These are phyloP conservation scores for Dioszegia crocea DNA, from an alignment of 768 basidiomycete genomes.

Conservation along the genomic window DNA sequence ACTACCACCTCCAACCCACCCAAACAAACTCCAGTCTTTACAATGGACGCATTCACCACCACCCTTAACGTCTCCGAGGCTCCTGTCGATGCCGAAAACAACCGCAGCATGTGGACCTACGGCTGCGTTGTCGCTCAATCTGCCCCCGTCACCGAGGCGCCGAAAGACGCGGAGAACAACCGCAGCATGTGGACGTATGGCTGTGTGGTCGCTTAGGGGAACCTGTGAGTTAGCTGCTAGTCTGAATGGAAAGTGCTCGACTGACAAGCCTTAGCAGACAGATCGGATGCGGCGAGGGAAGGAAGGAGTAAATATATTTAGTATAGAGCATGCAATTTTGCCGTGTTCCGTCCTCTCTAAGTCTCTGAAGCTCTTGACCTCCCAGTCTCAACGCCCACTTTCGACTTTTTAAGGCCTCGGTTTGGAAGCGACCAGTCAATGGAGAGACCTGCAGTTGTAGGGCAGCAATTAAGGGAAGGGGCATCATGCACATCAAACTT, in stretches of 20 bases:
- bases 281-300: not conserved
- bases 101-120: not conserved
- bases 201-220: conserved; percentile 13
- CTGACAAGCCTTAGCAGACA: not conserved
- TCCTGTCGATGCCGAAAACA: conserved; percentile 23
- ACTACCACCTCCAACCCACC: conserved; percentile 16
- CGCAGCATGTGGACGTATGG: not conserved
- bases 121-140: conserved; percentile 30
- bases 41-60: conserved; percentile 39
- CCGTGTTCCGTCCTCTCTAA: not conserved
- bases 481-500: no score
- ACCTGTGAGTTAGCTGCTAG: not conserved
- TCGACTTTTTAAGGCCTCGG: no score
- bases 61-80: conserved; percentile 12
- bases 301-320: not conserved
- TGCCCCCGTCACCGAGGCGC: conserved; percentile 11
- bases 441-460: no score
- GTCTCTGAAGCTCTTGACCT: not conserved
- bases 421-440: no score
- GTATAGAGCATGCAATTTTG: conserved; percentile 5
- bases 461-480: no score
- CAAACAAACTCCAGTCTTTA: conserved; percentile 16
- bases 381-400: no score
- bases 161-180: conserved; percentile 7
- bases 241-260: not conserved